Evolutionary conservation across 208 protist species (phyloP).

Genomic region (Acanthamoeba castellanii): DNA sequence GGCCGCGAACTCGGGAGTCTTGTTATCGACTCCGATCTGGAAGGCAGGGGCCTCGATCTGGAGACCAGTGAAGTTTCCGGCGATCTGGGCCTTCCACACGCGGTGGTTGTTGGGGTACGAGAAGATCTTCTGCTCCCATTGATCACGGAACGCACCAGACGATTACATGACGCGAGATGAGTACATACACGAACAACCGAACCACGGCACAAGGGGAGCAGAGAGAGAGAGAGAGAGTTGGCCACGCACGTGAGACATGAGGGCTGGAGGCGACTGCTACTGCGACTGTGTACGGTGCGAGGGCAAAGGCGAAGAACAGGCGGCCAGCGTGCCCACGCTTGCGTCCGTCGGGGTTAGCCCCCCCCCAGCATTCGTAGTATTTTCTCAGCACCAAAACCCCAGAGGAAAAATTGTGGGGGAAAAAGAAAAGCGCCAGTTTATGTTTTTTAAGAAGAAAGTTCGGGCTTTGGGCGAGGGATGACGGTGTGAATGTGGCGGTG

Average conservation of each 20-base stretch:
- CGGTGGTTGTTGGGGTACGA: slow-evolving; percentile 82
- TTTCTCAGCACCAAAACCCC: neutral
- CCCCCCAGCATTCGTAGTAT: neutral
- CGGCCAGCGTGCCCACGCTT: neutral
- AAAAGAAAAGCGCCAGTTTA: no score
- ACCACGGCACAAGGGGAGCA: no score
- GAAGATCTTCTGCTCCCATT: slow-evolving; percentile 77
- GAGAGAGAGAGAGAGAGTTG: no score
- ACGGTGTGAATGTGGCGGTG: no score
- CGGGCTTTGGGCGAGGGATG: no score
- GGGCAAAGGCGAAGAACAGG: neutral
- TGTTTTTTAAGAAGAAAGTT: no score
- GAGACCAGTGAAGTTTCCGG: slow-evolving; percentile 84
- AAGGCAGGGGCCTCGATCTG: slow-evolving; percentile 80
- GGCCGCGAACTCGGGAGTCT: slow-evolving; percentile 21
- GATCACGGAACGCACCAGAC: neutral
- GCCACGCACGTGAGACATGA: neutral
- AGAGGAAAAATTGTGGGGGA: no score
- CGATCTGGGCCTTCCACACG: slow-evolving; percentile 82
- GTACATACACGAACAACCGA: neutral
- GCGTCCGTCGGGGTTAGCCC: neutral
- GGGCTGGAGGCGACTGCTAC: no score
- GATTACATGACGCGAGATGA: neutral
- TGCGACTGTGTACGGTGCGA: neutral
- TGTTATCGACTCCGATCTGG: slow-evolving; percentile 75